These are phyloP conservation scores for Saposhnikovia divaricata DNA, from an alignment of 129 eudicot species.

Conservation along the genomic window DNA sequence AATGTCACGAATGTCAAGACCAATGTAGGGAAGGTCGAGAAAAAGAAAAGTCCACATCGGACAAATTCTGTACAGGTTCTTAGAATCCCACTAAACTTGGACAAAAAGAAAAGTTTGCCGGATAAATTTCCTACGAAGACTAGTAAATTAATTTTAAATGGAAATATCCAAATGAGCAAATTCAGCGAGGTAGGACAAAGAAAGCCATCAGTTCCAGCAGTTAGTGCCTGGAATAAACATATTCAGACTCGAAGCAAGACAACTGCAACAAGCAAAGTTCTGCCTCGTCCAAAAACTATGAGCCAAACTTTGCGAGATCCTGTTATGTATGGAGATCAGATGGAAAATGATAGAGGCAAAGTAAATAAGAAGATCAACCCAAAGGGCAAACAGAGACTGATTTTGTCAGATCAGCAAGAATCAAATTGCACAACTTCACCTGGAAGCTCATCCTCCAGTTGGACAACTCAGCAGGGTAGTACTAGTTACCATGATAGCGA, in stretches of 20 bases:
- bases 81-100: background rate
- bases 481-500: slow-evolving; percentile 29
- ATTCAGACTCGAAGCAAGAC: slow-evolving; percentile 3
- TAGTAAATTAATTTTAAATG: slow-evolving; percentile 1
- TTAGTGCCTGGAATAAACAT: background rate
- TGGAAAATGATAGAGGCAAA: slow-evolving; percentile 10
- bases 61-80: background rate
- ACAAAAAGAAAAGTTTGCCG: background rate
- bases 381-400: slow-evolving; percentile 11
- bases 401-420: slow-evolving; percentile 17
- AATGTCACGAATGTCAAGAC: background rate
- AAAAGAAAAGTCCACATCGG: background rate
- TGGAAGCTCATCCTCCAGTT: slow-evolving; percentile 26
- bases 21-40: background rate
- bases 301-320: slow-evolving; percentile 14
- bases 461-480: slow-evolving; percentile 29
- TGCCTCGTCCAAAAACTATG: background rate
- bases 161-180: slow-evolving; percentile 11
- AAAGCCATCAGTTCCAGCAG: slow-evolving; percentile 14
- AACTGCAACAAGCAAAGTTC: background rate
- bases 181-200: slow-evolving; percentile 8
- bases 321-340: slow-evolving; percentile 8
- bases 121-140: slow-evolving; percentile 12
- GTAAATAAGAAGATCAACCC: slow-evolving; percentile 1
- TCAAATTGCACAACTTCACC: slow-evolving; percentile 34